A percentile compares a stretch with the other conserved stretches of the same genome.
phyloP scores from a whole-genome alignment of 2,329 filamentous ascomycete genomes.

The Colletotrichum tabaci region DNA sequence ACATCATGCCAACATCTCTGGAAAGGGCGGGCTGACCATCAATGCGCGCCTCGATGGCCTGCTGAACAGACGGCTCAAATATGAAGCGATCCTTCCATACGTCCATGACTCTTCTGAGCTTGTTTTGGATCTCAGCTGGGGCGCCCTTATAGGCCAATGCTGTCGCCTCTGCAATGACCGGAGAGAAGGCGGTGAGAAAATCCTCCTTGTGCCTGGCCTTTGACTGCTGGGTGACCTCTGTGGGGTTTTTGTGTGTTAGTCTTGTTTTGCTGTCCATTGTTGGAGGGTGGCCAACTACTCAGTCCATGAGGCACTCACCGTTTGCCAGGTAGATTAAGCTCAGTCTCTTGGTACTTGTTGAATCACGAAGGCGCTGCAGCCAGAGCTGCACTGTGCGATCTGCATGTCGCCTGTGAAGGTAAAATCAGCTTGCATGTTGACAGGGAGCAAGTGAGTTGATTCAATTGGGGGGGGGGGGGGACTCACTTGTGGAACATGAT shows the following conservation, averaged over 20 bases:
- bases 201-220: slow-evolving; percentile 94
- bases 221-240: slow-evolving; percentile 96
- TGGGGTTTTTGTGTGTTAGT: slow-evolving; percentile 5
- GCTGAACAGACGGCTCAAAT: slow-evolving; percentile 85
- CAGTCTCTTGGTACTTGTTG: slow-evolving; percentile 85
- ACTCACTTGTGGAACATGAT: slow-evolving; percentile 89
- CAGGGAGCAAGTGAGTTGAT: slow-evolving; percentile 24
- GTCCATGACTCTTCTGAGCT: slow-evolving; percentile 90
- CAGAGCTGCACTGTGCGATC: slow-evolving; percentile 93
- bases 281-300: background rate
- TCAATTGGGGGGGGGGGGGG: background rate
- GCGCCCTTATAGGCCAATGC: slow-evolving; percentile 92
- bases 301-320: slow-evolving; percentile 67
- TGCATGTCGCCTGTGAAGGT: slow-evolving; percentile 82
- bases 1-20: background rate
- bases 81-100: slow-evolving; percentile 92
- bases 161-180: slow-evolving; percentile 92
- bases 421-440: slow-evolving; percentile 25
- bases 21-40: slow-evolving; percentile 71
- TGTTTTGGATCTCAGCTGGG: slow-evolving; percentile 86
- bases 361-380: slow-evolving; percentile 91
- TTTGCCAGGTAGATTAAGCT: slow-evolving; percentile 97
- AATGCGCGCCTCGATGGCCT: slow-evolving; percentile 83
- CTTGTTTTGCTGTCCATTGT: background rate
- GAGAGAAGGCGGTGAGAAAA: slow-evolving; percentile 92